Base-by-base conservation (phyloP, 345 rosid species). In the Aquilaria malaccensis region DNA sequence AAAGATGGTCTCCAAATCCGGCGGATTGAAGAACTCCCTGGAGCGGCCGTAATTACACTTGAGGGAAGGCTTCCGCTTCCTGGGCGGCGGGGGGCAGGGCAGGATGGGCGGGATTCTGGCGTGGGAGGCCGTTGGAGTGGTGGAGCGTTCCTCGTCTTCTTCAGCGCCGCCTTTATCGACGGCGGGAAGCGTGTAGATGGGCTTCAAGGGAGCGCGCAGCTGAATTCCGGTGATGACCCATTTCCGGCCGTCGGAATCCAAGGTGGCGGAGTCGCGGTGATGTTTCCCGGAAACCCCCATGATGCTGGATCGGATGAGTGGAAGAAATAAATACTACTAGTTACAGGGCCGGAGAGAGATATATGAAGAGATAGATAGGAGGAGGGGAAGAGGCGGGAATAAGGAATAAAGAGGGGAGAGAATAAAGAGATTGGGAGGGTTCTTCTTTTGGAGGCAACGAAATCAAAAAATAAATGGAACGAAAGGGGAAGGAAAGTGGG, bases 21-120 rank as follows among this genome's bases (percentile, higher is more conserved):
- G 85, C 3, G 90, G 87, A 58, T 72, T 67, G 13, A 85, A 85
- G 74, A 75, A 84, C 52, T 62, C 80, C 49, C 80, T 72, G 50
- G 58, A 63, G 1, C 63, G 60, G 56, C 67, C 66, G 57, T 63
- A 66, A 22, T 76, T 64, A 61, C 75, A 72, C 63, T 79, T 85
- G 32, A 64, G 55, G n/a, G 84, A 52, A 49, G 79, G 62, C 58
- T 79, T 89, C 22, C 80, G 72, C 71, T 86, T 89, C 81, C 76
- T 81, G 1, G 94, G 96, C 2, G 96, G 77, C n/a, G 85, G 82
- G 30, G 96, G 96, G 56, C 94, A 88, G 7, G 86, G 67, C 49
- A 65, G 50, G 14, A 47, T 43, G 13, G 70, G 63, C 11, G 91
- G 83, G 13, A 89, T 86, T 67, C 78, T 78, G 11, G 83, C 59